phyloP scores from a whole-genome alignment of 176 grass and related monocot genomes.

The Cenchrus fungigraminus region DNA sequence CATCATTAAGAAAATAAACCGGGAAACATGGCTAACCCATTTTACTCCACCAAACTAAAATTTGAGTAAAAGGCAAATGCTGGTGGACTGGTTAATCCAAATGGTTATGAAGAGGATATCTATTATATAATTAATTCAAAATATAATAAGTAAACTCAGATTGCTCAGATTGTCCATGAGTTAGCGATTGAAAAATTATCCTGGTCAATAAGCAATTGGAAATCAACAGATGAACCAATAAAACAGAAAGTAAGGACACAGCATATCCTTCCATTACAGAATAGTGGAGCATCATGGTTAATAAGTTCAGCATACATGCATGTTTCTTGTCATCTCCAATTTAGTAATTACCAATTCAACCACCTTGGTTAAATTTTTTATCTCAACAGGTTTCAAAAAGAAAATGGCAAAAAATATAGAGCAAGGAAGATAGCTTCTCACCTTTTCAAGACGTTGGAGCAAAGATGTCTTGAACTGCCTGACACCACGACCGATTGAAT shows the following conservation, averaged over 20 bases:
- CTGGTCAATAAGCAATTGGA: background rate
- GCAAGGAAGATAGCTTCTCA: constrained; percentile 39
- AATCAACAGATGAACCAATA: background rate
- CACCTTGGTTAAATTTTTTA: background rate
- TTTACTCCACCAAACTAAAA: constrained; percentile 23
- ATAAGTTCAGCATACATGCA: constrained; percentile 10
- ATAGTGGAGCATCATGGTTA: background rate
- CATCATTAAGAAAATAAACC: background rate
- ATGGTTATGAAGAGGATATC: background rate
- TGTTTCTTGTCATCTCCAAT: background rate
- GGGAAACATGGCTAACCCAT: constrained; percentile 14
- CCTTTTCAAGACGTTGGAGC: constrained; percentile 83
- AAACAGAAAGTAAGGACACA: background rate
- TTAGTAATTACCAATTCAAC: background rate
- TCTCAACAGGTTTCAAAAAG: background rate
- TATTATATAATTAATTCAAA: background rate
- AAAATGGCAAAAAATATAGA: constrained; percentile 8
- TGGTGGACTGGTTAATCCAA: background rate
- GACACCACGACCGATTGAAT: constrained; percentile 85
- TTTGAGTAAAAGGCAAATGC: background rate
- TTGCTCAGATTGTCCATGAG: background rate
- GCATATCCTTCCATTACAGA: constrained; percentile 24
- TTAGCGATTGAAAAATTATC: background rate
- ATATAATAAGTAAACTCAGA: background rate
- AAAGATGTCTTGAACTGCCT: constrained; percentile 92